Evolutionary conservation across 2,329 filamentous ascomycete genomes (phyloP).

Genomic region (Elsinoe batatas): DNA sequence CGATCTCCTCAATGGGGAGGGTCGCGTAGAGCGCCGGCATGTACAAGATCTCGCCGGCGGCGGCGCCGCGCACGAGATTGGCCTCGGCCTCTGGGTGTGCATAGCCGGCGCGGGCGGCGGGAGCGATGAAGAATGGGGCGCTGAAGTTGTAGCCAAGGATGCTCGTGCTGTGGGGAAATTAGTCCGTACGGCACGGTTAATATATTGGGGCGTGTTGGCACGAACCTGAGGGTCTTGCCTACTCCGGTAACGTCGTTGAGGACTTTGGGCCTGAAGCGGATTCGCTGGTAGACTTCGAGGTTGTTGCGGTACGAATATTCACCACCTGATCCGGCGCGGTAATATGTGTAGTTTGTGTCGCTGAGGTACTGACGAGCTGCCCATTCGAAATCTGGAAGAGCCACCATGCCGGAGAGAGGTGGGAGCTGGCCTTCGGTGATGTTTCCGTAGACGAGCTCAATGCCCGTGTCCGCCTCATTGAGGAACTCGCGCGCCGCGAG

Average conservation of each 20-base stretch:
- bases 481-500: conserved; percentile 27
- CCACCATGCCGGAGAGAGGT: conserved; percentile 36
- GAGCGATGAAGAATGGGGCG: conserved; percentile 88
- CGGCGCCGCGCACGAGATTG: conserved; percentile 43
- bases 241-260: conserved; percentile 22
- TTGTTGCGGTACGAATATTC: conserved; percentile 48
- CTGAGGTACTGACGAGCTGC: conserved; percentile 33
- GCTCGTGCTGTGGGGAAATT: conserved; percentile 45
- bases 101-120: conserved; percentile 85
- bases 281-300: conserved; percentile 43
- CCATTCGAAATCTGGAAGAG: conserved; percentile 48
- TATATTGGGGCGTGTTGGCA: conserved; percentile 18
- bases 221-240: conserved; percentile 22
- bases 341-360: conserved; percentile 26
- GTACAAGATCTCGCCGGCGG: conserved; percentile 42
- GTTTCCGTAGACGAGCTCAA: conserved; percentile 22
- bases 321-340: conserved; percentile 22
- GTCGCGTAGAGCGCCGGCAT: conserved; percentile 33
- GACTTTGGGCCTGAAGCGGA: conserved; percentile 23
- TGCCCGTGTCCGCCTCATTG: conserved; percentile 29
- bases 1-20: conserved; percentile 27
- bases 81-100: conserved; percentile 62
- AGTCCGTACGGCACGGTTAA: conserved; percentile 16
- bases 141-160: conserved; percentile 79
- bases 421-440: conserved; percentile 31